Base-by-base conservation (phyloP, 495 filamentous ascomycete genomes). In the Umbilicaria muhlenbergii region DNA sequence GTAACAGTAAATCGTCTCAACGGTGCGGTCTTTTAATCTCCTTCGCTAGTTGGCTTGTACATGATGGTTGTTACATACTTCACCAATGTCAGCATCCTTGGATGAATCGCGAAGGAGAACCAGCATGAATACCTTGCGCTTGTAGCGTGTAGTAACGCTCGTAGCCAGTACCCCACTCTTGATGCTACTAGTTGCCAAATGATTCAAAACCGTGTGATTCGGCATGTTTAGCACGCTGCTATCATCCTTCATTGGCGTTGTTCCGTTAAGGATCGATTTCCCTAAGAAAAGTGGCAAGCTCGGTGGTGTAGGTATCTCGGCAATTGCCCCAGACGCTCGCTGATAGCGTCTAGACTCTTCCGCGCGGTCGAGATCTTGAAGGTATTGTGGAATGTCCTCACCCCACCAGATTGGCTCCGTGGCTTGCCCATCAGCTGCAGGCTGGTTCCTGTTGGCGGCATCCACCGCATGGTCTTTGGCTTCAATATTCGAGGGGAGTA, bases 41-140 rank as follows among this genome's bases (percentile, higher is more conserved):
- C 53, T 38, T 53, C 47, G 33, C 56, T 57, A 32, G 46, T 52
- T 63, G 89, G 86, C 69, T 94, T 95, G 63, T 96, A 94, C 69
- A 98, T 77, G 51, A 98, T 89, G 0, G 87, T 95, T 10, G 89
- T 98, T 14, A 96, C 84, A 62, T 96, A 95, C 89, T 96, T 55
- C 17, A 42, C 3, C 19, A 35, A 32, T 42, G 48, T 56, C 24
- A 58, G 45, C 16, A 43, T 39, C 14, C 45, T 62, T 41, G 55
- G 36, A 36, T 43, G 33, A 34, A 13, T 5, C 16, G 16, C 17
- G 18, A 8, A 43, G 41, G 12, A 43, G 18, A 24, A 11, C 38
- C 16, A 41, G 33, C 15, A 24, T 3, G 34, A 65, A 50, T 66
- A 93, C 91, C 80, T 98, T 98, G 58, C 79, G 80, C 68, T 86